phyloP scores from a whole-genome alignment of 2,329 filamentous ascomycete species.

The Delphinella strobiligena region DNA sequence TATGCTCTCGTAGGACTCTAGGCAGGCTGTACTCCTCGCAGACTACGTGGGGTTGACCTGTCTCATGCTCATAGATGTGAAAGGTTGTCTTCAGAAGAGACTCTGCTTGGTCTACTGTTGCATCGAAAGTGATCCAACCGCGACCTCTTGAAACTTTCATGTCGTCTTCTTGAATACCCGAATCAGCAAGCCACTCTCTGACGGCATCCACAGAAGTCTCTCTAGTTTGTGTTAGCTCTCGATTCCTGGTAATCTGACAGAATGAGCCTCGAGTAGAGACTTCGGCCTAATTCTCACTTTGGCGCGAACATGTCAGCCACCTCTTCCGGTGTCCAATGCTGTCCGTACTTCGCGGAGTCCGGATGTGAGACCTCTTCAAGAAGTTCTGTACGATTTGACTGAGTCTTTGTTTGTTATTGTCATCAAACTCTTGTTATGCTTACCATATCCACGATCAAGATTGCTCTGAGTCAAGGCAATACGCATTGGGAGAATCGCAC shows the following conservation, averaged over 20 bases:
- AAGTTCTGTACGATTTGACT: conserved; percentile 17
- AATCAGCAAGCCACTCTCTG: conserved; percentile 40
- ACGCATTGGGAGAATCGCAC: conserved; percentile 20
- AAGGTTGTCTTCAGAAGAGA: conserved; percentile 41
- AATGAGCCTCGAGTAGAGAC: too few relatives aligned
- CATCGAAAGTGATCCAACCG: conserved; percentile 44
- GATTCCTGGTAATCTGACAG: too few relatives aligned
- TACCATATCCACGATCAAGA: conserved; percentile 20
- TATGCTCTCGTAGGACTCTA: conserved; percentile 16
- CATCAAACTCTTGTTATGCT: too few relatives aligned
- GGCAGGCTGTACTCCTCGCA: conserved; percentile 27
- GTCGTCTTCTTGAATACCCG: conserved; percentile 39
- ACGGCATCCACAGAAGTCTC: conserved; percentile 39
- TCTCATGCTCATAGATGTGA: conserved; percentile 38
- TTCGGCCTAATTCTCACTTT: conserved; percentile 14
- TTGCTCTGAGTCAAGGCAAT: conserved; percentile 23
- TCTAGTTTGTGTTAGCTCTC: too few relatives aligned
- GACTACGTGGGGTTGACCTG: conserved; percentile 23
- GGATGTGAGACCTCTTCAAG: conserved; percentile 30
- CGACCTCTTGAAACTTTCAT: conserved; percentile 39
- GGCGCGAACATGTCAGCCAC: conserved; percentile 33
- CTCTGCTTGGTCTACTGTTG: conserved; percentile 42
- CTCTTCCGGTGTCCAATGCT: conserved; percentile 31
- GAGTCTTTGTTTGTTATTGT: too few relatives aligned
- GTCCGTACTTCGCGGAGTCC: conserved; percentile 27